Percentiles rank a stretch among this genome's conserved stretches.
Evolutionary conservation across 2,329 filamentous ascomycete species (phyloP).

Genomic region (Xylaria arbuscula): DNA sequence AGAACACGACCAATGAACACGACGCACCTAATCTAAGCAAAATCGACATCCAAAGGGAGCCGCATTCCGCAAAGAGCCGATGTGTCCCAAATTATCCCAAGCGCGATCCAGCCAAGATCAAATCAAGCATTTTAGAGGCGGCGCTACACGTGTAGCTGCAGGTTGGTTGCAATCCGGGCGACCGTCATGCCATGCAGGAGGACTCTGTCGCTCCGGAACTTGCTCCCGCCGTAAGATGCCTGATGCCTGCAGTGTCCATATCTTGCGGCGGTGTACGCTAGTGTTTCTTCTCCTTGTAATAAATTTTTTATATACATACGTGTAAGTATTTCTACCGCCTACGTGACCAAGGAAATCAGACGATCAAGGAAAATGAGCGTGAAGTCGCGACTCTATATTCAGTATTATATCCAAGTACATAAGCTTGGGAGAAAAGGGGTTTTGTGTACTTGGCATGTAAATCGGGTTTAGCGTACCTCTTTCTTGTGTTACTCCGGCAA

Average conservation of each 20-base stretch:
- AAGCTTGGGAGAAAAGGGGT: no score
- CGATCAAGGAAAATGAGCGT: background rate
- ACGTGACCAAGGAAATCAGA: background rate
- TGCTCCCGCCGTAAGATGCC: background rate
- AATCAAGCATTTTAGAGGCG: background rate
- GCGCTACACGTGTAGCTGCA: background rate
- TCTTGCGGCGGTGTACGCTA: background rate
- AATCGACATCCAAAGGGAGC: background rate
- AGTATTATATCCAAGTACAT: background rate
- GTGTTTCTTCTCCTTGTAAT: background rate
- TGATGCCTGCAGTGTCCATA: background rate
- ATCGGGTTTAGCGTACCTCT: no score
- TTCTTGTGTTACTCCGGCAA: no score
- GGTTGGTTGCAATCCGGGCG: background rate
- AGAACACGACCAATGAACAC: conserved; percentile 16
- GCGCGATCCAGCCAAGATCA: no score
- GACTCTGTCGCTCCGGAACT: background rate
- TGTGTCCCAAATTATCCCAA: background rate
- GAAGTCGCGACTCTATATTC: background rate
- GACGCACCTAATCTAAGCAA: conserved; percentile 1
- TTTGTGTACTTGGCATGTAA: no score
- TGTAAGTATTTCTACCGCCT: background rate
- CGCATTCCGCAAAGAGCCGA: conserved; percentile 24
- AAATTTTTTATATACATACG: background rate
- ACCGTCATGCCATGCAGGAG: background rate